phyloP scores from a whole-genome alignment of 345 rosid genomes.

The Abelmoschus esculentus region DNA sequence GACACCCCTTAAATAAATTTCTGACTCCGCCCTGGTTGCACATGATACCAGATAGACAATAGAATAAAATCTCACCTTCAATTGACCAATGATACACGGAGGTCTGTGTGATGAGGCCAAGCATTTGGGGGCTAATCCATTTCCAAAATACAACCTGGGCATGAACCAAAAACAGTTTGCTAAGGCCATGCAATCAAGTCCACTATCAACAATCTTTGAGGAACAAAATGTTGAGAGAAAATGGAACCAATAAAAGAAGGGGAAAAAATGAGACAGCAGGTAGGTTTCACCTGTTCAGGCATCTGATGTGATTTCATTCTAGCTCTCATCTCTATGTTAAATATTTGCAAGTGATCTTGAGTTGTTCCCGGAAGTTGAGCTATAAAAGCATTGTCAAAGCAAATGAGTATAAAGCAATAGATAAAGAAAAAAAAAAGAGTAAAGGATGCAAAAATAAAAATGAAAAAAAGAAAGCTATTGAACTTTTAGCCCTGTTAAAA shows the following conservation, averaged over 20 bases:
- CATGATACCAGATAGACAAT: slow-evolving; percentile 9
- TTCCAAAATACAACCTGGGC: slow-evolving; percentile 92
- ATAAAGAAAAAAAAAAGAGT: too few relatives aligned
- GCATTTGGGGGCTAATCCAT: slow-evolving; percentile 86
- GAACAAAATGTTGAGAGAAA: background rate
- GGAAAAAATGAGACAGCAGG: background rate
- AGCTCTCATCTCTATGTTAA: background rate
- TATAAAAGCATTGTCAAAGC: background rate
- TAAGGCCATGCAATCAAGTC: slow-evolving; percentile 1
- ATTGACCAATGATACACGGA: slow-evolving; percentile 98
- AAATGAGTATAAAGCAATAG: background rate
- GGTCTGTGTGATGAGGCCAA: slow-evolving; percentile 86
- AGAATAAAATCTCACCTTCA: slow-evolving; percentile 53
- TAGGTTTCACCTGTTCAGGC: background rate
- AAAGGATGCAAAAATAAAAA: background rate
- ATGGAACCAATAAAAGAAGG: background rate
- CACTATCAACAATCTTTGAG: background rate
- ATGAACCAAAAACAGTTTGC: slow-evolving; percentile 8
- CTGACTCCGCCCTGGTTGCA: too few relatives aligned
- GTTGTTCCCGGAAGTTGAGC: background rate
- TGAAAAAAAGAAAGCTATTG: background rate
- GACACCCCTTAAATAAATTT: too few relatives aligned
- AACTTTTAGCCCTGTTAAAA: background rate
- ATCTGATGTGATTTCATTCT: background rate
- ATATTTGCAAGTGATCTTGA: background rate